Conservation (phyloP, 2,329 filamentous ascomycete genomes). For the Fusarium denticulatum region DNA sequence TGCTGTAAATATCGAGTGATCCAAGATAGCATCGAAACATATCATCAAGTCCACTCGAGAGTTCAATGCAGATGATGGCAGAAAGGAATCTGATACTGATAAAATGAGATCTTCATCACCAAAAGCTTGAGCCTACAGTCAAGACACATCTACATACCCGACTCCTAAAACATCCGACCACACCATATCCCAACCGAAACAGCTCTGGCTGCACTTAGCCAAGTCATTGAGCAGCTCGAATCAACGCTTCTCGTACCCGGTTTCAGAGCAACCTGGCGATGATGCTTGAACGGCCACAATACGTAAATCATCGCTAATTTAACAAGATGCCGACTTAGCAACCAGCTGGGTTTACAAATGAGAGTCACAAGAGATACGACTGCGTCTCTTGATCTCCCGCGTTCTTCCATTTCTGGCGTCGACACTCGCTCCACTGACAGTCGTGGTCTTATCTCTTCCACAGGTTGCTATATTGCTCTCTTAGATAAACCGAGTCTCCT, state of each 20-base stretch:
- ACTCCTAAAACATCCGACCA: not conserved
- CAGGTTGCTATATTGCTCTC: slow-evolving; percentile 38
- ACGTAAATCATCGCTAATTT: not conserved
- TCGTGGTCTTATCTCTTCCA: not conserved
- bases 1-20: not conserved
- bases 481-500: slow-evolving; percentile 12
- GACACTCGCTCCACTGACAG: not conserved
- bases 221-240: not conserved
- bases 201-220: not conserved
- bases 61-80: not conserved
- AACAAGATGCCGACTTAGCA: not conserved
- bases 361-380: not conserved
- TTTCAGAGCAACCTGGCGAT: not conserved
- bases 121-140: not conserved
- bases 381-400: not conserved
- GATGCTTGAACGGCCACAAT: not conserved
- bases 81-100: not conserved
- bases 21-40: fast-evolving
- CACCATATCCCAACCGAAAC: not conserved
- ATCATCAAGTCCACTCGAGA: not conserved
- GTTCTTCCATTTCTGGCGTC: not conserved
- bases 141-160: not conserved
- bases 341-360: not conserved
- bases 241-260: not conserved
- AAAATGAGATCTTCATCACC: not conserved